A percentile compares a stretch with the other conserved stretches of the same genome.
Evolutionary conservation across 495 filamentous ascomycete genomes (phyloP).

Genomic region (Podospora anserina): DNA sequence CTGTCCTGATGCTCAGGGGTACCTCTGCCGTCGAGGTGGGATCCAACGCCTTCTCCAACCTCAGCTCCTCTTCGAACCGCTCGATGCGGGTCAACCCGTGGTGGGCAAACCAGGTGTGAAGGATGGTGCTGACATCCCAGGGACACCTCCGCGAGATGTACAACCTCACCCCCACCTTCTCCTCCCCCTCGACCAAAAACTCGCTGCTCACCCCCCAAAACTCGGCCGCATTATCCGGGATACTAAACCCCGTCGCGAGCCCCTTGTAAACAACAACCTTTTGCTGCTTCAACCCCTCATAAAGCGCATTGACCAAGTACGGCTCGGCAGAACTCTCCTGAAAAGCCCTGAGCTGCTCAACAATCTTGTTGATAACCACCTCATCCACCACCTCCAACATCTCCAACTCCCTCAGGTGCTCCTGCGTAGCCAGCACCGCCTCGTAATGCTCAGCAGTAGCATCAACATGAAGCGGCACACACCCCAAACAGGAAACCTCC

Average conservation of each 20-base stretch:
- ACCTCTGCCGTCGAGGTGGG: not conserved
- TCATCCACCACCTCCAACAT: conserved; percentile 26
- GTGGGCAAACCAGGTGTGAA: conserved; percentile 32
- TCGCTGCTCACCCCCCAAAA: conserved; percentile 27
- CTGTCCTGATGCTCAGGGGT: conserved; percentile 21
- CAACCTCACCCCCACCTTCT: conserved; percentile 14
- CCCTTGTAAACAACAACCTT: conserved; percentile 24
- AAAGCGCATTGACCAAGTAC: conserved; percentile 16
- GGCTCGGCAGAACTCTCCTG: conserved; percentile 14
- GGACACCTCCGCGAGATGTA: conserved; percentile 27
- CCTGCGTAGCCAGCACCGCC: conserved; percentile 22
- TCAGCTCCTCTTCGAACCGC: conserved; percentile 28
- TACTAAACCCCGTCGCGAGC: conserved; percentile 27
- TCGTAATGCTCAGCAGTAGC: conserved; percentile 20
- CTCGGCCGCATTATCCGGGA: conserved; percentile 23
- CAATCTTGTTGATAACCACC: conserved; percentile 19
- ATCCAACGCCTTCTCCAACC: conserved; percentile 13
- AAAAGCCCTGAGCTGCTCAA: conserved; percentile 20
- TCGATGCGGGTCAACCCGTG: conserved; percentile 22
- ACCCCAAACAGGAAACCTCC: conserved; percentile 19
- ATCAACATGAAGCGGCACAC: conserved; percentile 19
- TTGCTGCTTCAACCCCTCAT: conserved; percentile 20
- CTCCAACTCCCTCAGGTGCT: conserved; percentile 22
- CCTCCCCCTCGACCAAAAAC: not conserved
- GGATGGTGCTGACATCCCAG: conserved; percentile 22